Base-by-base conservation (phyloP, 768 basidiomycete genomes). In the Steccherinum ochraceum region DNA sequence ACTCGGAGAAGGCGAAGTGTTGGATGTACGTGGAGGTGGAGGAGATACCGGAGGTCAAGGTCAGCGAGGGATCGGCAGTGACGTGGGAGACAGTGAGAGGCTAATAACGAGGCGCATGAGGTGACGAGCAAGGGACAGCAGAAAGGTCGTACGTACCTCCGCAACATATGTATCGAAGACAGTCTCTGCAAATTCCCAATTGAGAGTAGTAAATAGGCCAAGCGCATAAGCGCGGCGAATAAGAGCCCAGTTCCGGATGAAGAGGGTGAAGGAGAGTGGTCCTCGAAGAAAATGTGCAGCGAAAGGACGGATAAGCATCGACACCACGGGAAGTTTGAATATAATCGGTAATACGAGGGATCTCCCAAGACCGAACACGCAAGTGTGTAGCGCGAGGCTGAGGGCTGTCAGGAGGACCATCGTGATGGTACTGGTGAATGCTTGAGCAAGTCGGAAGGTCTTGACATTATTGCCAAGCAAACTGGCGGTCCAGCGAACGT, bases 1-100 rank as follows among this genome's bases (percentile, higher is more conserved):
- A 71, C 54, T 90, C 88, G 0, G 74, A 67, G 57, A 81, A 87
- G 0, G 88, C 86, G 54, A 84, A 79, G 61, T 83, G 77, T 40
- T 77, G 76, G 65, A 80, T 84, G 23, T 64, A 71, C 16, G 54
- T 49, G 48, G 81, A 75, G 3, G 65, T 54, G 16, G 83, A 84
- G 1, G 80, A 74, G 40, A 80, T 69, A 10, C 87, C 89, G 3
- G 85, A 83, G 10, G 88, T 68, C 4, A 88, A 67, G 3, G 75
- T 79, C 3, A 75, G 67, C 35, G 77, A 72, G 1, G 81, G 74
- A 46, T 86, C 79, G 1, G 77, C 62, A 1, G 80, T 72, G 5
- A 65, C 53, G 11, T 64, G 57, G 0, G 77, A 70, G 0, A 83
- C 71, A 2, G 67, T 58, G 20, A 81, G 63, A 2, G 79, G 76